Evolutionary conservation across 306 rosid species (phyloP), one percentile per base, ranked within the genome.

Genomic region (Cyamopsis tetragonoloba): DNA sequence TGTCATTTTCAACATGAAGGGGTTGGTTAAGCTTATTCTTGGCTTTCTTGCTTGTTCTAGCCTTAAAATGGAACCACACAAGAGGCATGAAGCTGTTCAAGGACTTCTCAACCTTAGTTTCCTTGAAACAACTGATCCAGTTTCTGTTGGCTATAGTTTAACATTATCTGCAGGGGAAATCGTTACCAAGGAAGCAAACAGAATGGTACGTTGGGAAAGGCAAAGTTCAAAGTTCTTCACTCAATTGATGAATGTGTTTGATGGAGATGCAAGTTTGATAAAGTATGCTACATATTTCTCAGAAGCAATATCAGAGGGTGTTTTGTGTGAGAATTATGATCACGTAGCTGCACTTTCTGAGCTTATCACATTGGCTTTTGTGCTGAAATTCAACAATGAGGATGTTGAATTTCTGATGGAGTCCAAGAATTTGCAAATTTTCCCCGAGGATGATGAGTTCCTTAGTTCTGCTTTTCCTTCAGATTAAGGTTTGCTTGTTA

Each of bases 391-490:
- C 57, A 70, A 91, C 13, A 85, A 77, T 43, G 86, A 71, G 48
- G 88, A 68, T 4, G 67, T 91, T 42, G 77, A 73, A 0, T 84
- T 84, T 61, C 68, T 82, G 4, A 82, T 91, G 95, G 86, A 82
- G 72, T 84, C 87, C 55, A 86, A 75, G 70, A 83, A 88, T 65
- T 56, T 91, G 80, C 86, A 81, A 62, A 76, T 81, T 42, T 83
- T 85, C 74, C 1, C 23, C 34, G 95, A 86, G 77, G 97, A 91
- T 66, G 87, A 79, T 28, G 69, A 76, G 14, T 87, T 90, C 71
- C 79, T 87, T 61, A 51, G 70, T 6, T 60, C 77, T 35, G 54
- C 75, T 9, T 84, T 87, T 66, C 82, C 70, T 3, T 69, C 77
- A 47, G 20, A 14, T 7, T 6, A 3, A 27, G 46, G 27, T 11